Evolutionary conservation across 495 filamentous ascomycete species (phyloP).

Genomic region (Copromyces sp.): DNA sequence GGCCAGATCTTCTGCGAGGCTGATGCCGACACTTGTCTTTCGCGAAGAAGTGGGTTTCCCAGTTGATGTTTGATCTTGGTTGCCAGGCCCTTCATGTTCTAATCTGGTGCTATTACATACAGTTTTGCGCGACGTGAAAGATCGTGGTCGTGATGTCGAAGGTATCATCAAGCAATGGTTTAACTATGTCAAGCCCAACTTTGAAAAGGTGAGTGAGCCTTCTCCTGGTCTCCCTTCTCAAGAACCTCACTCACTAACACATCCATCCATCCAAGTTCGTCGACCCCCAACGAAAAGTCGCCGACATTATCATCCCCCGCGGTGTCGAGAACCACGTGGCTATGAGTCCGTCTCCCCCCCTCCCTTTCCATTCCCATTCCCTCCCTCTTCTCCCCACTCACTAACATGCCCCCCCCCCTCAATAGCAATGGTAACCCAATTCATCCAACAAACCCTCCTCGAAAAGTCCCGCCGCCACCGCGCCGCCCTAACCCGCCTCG

Average conservation of each 20-base stretch:
- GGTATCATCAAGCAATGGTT: slow-evolving; percentile 99
- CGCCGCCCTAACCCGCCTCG: slow-evolving; percentile 61
- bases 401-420: slow-evolving; percentile 10
- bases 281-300: slow-evolving; percentile 76
- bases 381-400: background rate
- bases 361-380: background rate
- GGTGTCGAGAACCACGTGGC: slow-evolving; percentile 90
- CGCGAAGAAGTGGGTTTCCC: slow-evolving; percentile 63
- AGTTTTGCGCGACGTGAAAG: slow-evolving; percentile 80
- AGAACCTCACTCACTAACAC: background rate
- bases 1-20: slow-evolving; percentile 85
- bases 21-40: slow-evolving; percentile 87
- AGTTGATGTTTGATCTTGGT: background rate
- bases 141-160: slow-evolving; percentile 78
- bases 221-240: background rate
- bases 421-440: slow-evolving; percentile 77
- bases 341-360: slow-evolving; percentile 49
- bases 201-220: slow-evolving; percentile 42
- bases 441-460: slow-evolving; percentile 70
- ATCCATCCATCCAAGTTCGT: slow-evolving; percentile 47
- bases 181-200: slow-evolving; percentile 88
- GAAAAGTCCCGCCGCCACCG: slow-evolving; percentile 81
- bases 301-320: slow-evolving; percentile 89
- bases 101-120: background rate
- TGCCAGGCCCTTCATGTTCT: background rate